Percentiles rank a stretch among this genome's conserved stretches.
Conservation (phyloP, 2,329 filamentous ascomycete genomes). For the Cladosporium sp. region DNA sequence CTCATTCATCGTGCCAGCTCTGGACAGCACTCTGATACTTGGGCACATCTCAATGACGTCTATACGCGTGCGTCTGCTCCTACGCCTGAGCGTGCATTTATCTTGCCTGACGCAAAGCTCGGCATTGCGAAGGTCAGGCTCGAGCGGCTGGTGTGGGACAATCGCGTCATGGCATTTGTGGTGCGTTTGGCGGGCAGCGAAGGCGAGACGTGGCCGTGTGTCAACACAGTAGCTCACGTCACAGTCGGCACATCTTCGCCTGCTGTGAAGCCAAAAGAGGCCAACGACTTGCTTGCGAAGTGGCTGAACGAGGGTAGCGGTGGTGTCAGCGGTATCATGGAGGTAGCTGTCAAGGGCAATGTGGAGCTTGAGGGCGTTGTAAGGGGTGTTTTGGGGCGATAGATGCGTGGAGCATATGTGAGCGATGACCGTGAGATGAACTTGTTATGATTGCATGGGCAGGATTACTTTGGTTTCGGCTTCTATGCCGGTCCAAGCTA, state of each 20-base stretch:
- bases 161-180: conserved; percentile 85
- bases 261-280: conserved; percentile 85
- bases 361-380: conserved; percentile 55
- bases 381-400: conserved; percentile 43
- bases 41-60: conserved; percentile 66
- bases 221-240: conserved; percentile 78
- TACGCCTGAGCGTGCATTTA: conserved; percentile 34
- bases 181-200: conserved; percentile 59
- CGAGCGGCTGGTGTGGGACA: conserved; percentile 73
- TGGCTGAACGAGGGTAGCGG: conserved; percentile 65
- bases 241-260: conserved; percentile 77
- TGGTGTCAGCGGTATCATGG: conserved; percentile 50
- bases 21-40: conserved; percentile 62
- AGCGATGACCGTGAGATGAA: not conserved
- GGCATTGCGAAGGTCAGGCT: conserved; percentile 62
- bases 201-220: conserved; percentile 53
- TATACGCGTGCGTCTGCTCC: conserved; percentile 41
- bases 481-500: not conserved
- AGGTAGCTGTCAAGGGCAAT: conserved; percentile 50
- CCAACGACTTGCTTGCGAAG: conserved; percentile 72
- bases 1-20: conserved; percentile 74
- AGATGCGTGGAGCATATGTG: not conserved
- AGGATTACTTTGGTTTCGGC: not conserved
- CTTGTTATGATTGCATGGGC: not conserved
- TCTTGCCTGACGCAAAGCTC: conserved; percentile 47